Evolutionary conservation across 179 eudicot species (phyloP), one percentile per base, ranked within the genome.

Genomic region (Monotropa hypopitys): DNA sequence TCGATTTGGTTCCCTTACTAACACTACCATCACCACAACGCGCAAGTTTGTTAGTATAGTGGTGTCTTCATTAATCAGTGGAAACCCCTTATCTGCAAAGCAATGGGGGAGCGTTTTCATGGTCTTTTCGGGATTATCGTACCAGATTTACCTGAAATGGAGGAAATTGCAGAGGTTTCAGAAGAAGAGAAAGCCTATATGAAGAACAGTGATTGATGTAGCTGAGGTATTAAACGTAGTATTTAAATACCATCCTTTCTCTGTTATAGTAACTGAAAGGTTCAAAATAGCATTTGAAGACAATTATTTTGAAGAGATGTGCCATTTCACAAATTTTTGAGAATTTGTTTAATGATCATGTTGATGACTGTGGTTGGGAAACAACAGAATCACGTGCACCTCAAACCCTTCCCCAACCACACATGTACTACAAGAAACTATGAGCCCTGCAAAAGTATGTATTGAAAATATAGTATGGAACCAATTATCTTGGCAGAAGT

Each of bases 31-130:
- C 83, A 92, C 97, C 77, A 92, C 99, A 2, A 95, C 99, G 0
- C 88, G 99, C 62, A 95, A 95, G 81, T 95, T 95, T 74, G 98
- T 94, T 10, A 94, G 98, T 88, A 94, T 90, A 43, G 95, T 93
- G 54, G 88, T 93, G 6, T 93, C 98, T 50, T 93, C 98, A 0
- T 84, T 93, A 73, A 77, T 92, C 51, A 94, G 97, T 15, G 97
- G 98, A 67, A 94, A 94, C 74, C 97, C 97, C 4, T 85, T 94
- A 1, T 94, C 99, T 7, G 1, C 78, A 4, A 80, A 83, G 80
- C 99, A 95, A 75, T 95, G 99, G 99, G 84, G 87, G 20, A 91
- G 99, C 35, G 99, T 95, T 49, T 12, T 72, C 77, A 95, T 95
- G 99, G 99, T 95, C 50, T 95, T 95, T 75, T 85, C 92, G 13